Base-by-base conservation (phyloP, 805 yeast genomes). In the Yamadazyma takamatsuzukensis region DNA sequence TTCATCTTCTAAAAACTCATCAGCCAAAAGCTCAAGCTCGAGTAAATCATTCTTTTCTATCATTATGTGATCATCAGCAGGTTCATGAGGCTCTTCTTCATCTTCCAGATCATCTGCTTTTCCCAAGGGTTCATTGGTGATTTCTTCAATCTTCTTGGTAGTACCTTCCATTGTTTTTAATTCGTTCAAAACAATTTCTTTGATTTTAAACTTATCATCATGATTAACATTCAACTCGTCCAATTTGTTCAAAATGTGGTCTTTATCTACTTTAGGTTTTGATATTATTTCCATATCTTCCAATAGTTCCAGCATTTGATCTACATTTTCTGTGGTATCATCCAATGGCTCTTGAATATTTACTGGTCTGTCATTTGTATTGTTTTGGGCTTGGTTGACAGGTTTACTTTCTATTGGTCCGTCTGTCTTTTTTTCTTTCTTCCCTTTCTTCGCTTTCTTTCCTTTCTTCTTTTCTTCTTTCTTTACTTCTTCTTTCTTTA, bases 11-110 rank as follows among this genome's bases (percentile, higher is more conserved):
- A 56, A 61, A 34, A 49, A 56, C 9, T 73, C 74, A 31, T 69
- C 75, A 0, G 81, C 78, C 2, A 76, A 56, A 15, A 77, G 31
- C 39, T 78, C 83, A 11, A 78, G 51, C 33, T 76, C 75, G 1
- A 74, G 48, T 6, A 76, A 45, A 37, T 76, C 80, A 3, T 68
- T 65, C 4, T 58, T 57, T 32, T 64, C 70, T 9, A 36, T 30
- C 34, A 34, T 34, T 10, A 42, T 39, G 24, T 42, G 42, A 21
- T 37, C 46, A 17, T 33, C 39, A 3, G 33, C 22, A n/a, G 37
- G 34, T 5, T 30, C 34, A 13, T 19, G 29, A 8, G 33, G 38
- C 10, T 21, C 25, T 2, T 23, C 16, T 10, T 18, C 32, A 2
- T 25, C 32, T 6, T 28, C 26, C n/a, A 11, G 15, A 10, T 32